These are phyloP conservation scores for Camellia granthamiana DNA, from an alignment of 148 eudicot genomes.

Conservation along the genomic window DNA sequence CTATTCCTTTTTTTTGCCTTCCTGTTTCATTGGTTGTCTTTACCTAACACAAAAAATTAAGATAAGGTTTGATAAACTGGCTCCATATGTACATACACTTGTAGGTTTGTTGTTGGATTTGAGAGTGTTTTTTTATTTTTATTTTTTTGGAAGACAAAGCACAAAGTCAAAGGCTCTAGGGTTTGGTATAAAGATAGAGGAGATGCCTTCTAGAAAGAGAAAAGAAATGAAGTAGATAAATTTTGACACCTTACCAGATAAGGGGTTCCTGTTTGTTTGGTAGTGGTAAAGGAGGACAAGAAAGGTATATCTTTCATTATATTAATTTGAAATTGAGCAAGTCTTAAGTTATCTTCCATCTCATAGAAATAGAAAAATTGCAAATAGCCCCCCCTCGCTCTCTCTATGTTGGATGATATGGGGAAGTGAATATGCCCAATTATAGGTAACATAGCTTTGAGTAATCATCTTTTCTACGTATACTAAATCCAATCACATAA, in stretches of 20 bases:
- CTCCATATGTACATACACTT: not conserved
- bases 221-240: not conserved
- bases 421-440: no score
- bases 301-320: not conserved
- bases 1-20: not conserved
- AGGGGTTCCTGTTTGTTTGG: not conserved
- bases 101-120: no score
- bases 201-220: not conserved
- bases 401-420: not conserved
- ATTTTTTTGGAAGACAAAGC: not conserved
- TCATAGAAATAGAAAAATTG: not conserved
- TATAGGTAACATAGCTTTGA: no score
- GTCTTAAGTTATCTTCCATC: not conserved
- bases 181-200: constrained; percentile 1
- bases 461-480: no score
- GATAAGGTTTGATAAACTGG: not conserved
- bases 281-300: constrained; percentile 5
- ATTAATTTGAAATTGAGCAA: not conserved
- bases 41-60: not conserved
- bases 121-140: no score
- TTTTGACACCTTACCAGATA: not conserved
- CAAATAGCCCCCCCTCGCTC: not conserved
- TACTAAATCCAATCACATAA: no score
- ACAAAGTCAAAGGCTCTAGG: not conserved
- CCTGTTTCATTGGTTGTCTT: not conserved